phyloP scores from a whole-genome alignment of 768 basidiomycete species.

The Rhizopogon sp. region DNA sequence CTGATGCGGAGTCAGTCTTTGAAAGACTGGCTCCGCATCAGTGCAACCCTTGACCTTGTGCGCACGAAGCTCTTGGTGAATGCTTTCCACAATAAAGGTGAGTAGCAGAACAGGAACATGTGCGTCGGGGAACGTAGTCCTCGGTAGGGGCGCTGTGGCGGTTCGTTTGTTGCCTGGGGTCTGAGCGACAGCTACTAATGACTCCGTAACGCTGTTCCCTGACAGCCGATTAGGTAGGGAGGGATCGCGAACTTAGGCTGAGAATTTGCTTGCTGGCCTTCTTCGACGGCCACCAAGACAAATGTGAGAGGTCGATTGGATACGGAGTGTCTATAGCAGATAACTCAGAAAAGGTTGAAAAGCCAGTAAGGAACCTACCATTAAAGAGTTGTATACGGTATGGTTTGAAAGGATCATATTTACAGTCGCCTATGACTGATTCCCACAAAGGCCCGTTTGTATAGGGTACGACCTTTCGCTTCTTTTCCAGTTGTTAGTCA shows the following conservation, averaged over 20 bases:
- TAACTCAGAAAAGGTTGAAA: conserved; percentile 2
- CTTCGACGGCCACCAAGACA: conserved; percentile 45
- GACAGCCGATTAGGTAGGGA: conserved; percentile 36
- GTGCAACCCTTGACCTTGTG: no score
- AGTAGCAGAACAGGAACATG: conserved; percentile 48
- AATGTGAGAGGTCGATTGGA: conserved; percentile 74
- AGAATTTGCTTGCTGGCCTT: conserved; percentile 16
- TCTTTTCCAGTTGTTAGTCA: no score
- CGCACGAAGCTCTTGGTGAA: no score
- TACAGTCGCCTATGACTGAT: no score
- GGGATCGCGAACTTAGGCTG: conserved; percentile 43
- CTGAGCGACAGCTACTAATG: conserved; percentile 10
- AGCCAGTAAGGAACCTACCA: conserved; percentile 42
- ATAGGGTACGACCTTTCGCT: no score
- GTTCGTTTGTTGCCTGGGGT: conserved; percentile 22
- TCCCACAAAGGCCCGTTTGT: no score
- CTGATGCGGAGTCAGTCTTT: no score
- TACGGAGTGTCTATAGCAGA: conserved; percentile 56
- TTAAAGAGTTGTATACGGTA: conserved; percentile 84
- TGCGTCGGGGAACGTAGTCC: conserved; percentile 63
- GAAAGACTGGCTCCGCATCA: no score
- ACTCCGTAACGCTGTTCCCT: conserved; percentile 10
- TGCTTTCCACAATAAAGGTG: no score
- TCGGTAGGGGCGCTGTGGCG: conserved; percentile 30
- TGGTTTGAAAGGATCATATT: no score